A percentile compares a stretch with the other conserved stretches of the same genome.
Conservation (phyloP, 2,329 filamentous ascomycete species). For the Sporothrix mexicana region DNA sequence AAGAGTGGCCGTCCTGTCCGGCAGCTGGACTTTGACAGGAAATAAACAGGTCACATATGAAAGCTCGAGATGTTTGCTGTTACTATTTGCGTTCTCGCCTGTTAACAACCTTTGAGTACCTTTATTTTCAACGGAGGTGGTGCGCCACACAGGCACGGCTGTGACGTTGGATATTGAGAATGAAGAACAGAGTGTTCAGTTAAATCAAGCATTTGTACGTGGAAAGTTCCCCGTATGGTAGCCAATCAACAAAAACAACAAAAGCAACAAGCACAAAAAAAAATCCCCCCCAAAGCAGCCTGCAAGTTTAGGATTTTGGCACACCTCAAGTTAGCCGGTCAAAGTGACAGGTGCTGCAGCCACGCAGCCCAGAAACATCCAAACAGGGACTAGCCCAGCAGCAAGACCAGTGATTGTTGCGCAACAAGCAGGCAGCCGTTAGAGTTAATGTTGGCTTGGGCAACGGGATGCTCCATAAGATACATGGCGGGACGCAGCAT, state of each 20-base stretch:
- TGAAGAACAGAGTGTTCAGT: too few species aligned
- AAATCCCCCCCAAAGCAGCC: neutral
- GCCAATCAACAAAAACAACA: neutral
- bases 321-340: neutral
- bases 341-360: conserved; percentile 10
- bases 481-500: neutral
- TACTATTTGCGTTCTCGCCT: too few species aligned
- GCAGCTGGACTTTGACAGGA: neutral
- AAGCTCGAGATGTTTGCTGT: too few species aligned
- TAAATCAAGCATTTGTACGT: too few species aligned
- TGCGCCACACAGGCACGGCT: conserved; percentile 28
- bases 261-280: neutral
- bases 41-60: too few species aligned
- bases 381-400: neutral
- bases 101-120: too few species aligned
- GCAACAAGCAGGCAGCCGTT: conserved; percentile 1
- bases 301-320: neutral
- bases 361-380: neutral
- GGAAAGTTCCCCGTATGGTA: too few species aligned
- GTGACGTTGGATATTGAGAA: neutral
- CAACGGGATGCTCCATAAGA: neutral
- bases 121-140: neutral
- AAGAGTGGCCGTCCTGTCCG: neutral
- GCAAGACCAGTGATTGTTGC: neutral
- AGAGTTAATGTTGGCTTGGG: neutral